Evolutionary conservation across 345 rosid species (phyloP).

Genomic region (Hibiscus trionum): DNA sequence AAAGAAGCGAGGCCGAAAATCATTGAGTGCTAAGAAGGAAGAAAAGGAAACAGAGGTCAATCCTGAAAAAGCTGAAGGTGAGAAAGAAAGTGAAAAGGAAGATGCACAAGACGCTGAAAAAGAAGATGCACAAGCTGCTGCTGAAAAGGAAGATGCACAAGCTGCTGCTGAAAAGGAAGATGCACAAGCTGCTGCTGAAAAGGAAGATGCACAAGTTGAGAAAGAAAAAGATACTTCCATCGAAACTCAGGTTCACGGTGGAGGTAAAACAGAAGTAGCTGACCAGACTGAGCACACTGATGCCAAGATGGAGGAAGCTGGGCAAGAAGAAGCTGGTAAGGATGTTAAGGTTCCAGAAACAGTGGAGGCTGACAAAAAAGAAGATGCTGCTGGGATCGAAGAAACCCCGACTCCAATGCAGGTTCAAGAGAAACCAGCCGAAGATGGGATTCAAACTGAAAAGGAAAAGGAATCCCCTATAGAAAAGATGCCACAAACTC

Average conservation of each 20-base stretch:
- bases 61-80: conserved; percentile 13
- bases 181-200: conserved; percentile 16
- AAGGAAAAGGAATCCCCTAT: conserved; percentile 14
- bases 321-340: conserved; percentile 12
- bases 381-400: conserved; percentile 22
- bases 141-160: conserved; percentile 18
- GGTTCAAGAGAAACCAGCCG: conserved; percentile 17
- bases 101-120: conserved; percentile 19
- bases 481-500: conserved; percentile 21
- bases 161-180: conserved; percentile 16
- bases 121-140: conserved; percentile 17
- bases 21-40: not conserved
- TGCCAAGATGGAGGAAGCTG: conserved; percentile 16
- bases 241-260: conserved; percentile 13
- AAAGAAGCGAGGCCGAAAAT: not conserved
- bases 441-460: conserved; percentile 19
- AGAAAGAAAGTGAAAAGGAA: conserved; percentile 14
- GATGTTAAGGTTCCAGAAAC: conserved; percentile 20
- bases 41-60: not conserved
- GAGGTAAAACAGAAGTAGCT: conserved; percentile 2
- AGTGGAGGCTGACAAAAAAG: conserved; percentile 16
- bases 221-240: conserved; percentile 14
- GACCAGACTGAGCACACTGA: conserved; percentile 12
- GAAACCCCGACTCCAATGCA: conserved; percentile 9
- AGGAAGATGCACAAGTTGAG: conserved; percentile 16